These are phyloP conservation scores for Starmerella geochares DNA, from an alignment of 805 yeast species.

Conservation along the genomic window DNA sequence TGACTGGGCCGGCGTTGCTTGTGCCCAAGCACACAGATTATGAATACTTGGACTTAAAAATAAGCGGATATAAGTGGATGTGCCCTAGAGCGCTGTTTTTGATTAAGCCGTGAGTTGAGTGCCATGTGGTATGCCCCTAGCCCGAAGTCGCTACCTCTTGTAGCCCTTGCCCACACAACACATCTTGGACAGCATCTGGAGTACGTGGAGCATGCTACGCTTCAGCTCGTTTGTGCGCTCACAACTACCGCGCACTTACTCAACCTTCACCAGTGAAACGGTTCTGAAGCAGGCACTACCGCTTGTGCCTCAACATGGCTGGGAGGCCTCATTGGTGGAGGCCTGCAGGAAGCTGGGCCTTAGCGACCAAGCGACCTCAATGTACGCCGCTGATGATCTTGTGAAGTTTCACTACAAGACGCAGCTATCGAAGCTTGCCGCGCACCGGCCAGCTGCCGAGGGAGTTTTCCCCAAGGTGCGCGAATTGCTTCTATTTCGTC, in stretches of 20 bases:
- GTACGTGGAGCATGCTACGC: background rate
- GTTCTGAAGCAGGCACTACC: slow-evolving; percentile 35
- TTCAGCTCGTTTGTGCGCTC: background rate
- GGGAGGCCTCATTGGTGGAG: slow-evolving; percentile 40
- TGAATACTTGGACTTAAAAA: background rate
- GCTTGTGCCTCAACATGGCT: slow-evolving; percentile 45
- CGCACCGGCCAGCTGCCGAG: slow-evolving; percentile 4
- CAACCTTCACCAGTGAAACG: slow-evolving; percentile 16
- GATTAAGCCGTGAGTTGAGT: background rate
- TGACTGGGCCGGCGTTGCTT: background rate
- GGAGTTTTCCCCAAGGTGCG: slow-evolving; percentile 29
- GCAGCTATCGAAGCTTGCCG: slow-evolving; percentile 30
- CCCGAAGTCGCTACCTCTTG: background rate
- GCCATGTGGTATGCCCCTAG: background rate
- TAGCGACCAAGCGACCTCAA: slow-evolving; percentile 42
- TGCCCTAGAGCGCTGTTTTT: too few species aligned
- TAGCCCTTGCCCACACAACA: background rate
- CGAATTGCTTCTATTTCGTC: slow-evolving; percentile 36
- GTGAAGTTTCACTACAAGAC: slow-evolving; percentile 47
- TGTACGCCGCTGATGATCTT: slow-evolving; percentile 41
- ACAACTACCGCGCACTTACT: background rate
- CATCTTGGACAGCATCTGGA: background rate
- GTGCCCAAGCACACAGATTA: background rate
- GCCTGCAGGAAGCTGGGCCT: slow-evolving; percentile 43
- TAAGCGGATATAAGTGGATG: too few species aligned